Evolutionary conservation across 306 rosid genomes (phyloP), one percentile per base, ranked within the genome.

Genomic region (Mimosa pudica): DNA sequence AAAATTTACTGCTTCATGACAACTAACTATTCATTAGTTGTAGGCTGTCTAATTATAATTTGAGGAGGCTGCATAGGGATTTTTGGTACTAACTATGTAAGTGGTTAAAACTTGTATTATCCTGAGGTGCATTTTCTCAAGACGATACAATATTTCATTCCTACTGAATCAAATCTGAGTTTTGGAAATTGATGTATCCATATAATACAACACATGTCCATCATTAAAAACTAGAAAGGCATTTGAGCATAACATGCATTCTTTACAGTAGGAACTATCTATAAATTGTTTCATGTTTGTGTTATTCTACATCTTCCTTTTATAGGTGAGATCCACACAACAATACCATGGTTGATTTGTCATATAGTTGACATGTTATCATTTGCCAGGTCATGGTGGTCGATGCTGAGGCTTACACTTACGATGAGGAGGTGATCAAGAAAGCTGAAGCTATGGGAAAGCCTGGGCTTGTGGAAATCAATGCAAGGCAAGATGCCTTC

Each of bases 391-490:
- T 95, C 12, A 2, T 57, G 58, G 94, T 91, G 70, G 88, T 85
- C 81, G 98, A 95, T 47, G 62, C 98, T 0, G 98, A 95, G 92
- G 93, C 91, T 38, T 95, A 95, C 86, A 83, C 97, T 6, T 95
- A 93, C 3, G 99, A 95, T 75, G 98, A 93, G 55, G 99, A 95
- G 85, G 98, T 93, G 82, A 71, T 95, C 57, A 95, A 95, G 91
- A 95, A 91, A 71, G 98, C 99, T 4, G 97, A 95, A 76, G 90
- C 99, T 33, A 91, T 95, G 98, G 99, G 99, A 65, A 95, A 91
- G 84, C 79, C 98, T 6, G 98, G 98, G 75, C 97, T 95, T 70
- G 90, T 93, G 47, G 99, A 95, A 65, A 91, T 95, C 67, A 84
- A 57, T 79, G 99, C 96, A 6, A 96, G 42, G 79, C 98, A 91